Percentiles rank a stretch among this genome's conserved stretches.
phyloP scores from a whole-genome alignment of 306 rosid species.

The Citrullus colocynthis region DNA sequence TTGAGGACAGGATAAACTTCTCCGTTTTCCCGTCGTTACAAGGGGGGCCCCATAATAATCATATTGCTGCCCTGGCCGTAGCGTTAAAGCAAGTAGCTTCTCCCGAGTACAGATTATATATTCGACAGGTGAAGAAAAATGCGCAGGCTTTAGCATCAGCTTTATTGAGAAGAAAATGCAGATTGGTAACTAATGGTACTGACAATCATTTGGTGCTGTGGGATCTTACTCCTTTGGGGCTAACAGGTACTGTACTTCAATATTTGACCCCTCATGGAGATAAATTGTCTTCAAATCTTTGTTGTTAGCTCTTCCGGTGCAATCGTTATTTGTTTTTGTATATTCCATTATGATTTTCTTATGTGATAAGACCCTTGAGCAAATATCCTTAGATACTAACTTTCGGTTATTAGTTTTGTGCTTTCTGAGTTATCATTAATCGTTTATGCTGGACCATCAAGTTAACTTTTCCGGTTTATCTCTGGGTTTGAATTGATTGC shows the following conservation, averaged over 20 bases:
- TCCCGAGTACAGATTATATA: slow-evolving; percentile 59
- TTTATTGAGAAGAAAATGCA: slow-evolving; percentile 69
- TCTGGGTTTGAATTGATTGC: neutral
- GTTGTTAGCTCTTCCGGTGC: neutral
- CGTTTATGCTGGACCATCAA: neutral
- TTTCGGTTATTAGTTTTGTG: neutral
- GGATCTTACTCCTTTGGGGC: slow-evolving; percentile 67
- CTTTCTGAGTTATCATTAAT: neutral
- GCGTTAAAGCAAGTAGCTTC: slow-evolving; percentile 76
- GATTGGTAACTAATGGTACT: slow-evolving; percentile 76
- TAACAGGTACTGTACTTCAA: slow-evolving; percentile 41
- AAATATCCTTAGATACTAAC: neutral
- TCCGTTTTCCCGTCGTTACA: slow-evolving; percentile 65
- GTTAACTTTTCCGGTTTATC: neutral
- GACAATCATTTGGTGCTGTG: slow-evolving; percentile 85
- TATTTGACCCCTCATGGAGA: neutral
- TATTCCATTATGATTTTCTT: neutral
- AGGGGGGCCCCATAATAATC: slow-evolving; percentile 90
- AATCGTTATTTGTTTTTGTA: neutral
- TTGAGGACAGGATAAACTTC: slow-evolving; percentile 74
- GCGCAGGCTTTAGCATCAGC: slow-evolving; percentile 68
- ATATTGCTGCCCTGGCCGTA: slow-evolving; percentile 75
- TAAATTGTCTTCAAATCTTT: neutral
- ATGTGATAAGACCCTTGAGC: neutral
- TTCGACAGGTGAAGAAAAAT: slow-evolving; percentile 76